phyloP scores from a whole-genome alignment of 345 rosid genomes.

The Rhodomyrtus tomentosa region DNA sequence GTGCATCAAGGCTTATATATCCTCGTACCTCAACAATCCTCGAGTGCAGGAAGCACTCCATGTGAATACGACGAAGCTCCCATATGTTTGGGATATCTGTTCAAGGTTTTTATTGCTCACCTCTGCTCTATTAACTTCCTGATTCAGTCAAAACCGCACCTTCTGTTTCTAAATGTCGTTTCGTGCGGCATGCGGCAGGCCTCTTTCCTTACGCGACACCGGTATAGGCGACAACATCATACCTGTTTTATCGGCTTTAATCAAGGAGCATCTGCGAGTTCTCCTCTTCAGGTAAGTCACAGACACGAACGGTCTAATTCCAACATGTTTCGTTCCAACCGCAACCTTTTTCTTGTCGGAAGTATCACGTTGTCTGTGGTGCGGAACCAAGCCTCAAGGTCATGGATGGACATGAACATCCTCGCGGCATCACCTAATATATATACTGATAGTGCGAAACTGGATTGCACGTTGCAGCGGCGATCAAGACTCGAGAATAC shows the following conservation, averaged over 20 bases:
- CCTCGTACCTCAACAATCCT: constrained; percentile 9
- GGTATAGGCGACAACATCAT: neutral
- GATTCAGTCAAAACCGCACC: neutral
- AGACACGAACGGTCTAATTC: neutral
- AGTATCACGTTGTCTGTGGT: neutral
- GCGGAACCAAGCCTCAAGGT: neutral
- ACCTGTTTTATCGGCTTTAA: neutral
- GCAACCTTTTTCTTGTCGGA: neutral
- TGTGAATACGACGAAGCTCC: neutral
- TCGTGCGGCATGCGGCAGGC: neutral
- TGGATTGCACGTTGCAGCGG: neutral
- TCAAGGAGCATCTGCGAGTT: neutral
- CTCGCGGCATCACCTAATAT: neutral
- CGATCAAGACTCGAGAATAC: neutral
- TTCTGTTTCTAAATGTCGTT: neutral
- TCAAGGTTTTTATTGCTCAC: neutral
- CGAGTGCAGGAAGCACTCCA: neutral
- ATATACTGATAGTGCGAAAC: neutral
- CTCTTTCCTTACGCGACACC: neutral
- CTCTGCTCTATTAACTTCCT: neutral
- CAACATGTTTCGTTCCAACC: neutral
- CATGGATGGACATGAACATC: neutral
- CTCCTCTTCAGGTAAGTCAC: neutral
- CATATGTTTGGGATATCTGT: neutral
- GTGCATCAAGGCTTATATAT: constrained; percentile 9